Evolutionary conservation across 2,329 filamentous ascomycete genomes (phyloP).

Genomic region (Amauroascus verrucosus): DNA sequence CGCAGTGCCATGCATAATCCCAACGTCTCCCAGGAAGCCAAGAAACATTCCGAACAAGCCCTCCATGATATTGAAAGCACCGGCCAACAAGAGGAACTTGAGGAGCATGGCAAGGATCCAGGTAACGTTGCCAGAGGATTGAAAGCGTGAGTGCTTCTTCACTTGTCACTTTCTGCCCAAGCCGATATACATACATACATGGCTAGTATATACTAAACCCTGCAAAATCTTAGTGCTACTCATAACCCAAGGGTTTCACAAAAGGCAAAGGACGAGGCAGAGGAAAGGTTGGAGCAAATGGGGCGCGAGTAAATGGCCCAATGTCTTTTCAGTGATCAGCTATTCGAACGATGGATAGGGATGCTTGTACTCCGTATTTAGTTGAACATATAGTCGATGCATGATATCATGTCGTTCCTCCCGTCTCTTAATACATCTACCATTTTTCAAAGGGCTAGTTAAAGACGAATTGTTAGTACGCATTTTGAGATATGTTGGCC

Average conservation of each 20-base stretch:
- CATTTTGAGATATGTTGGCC: too few relatives aligned
- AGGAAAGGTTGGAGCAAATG: constrained; percentile 16
- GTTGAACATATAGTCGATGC: too few relatives aligned
- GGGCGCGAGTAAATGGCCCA: constrained; percentile 10
- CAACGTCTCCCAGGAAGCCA: constrained; percentile 15
- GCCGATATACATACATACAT: neutral
- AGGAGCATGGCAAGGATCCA: constrained; percentile 12
- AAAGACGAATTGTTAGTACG: too few relatives aligned
- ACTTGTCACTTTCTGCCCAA: neutral
- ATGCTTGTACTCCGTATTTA: too few relatives aligned
- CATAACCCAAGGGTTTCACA: constrained; percentile 17
- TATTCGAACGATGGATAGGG: too few relatives aligned
- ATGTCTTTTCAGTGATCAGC: too few relatives aligned
- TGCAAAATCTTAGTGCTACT: constrained; percentile 11
- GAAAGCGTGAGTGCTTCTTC: constrained; percentile 16
- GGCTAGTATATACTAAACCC: neutral
- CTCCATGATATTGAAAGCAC: constrained; percentile 2
- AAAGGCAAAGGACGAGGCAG: constrained; percentile 15
- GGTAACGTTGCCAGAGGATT: constrained; percentile 15
- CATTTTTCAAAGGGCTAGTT: too few relatives aligned
- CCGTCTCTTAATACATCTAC: too few relatives aligned
- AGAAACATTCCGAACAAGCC: constrained; percentile 13
- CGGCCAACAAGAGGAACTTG: constrained; percentile 2
- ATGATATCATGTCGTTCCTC: too few relatives aligned
- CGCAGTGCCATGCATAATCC: constrained; percentile 12